These are phyloP conservation scores for Limnanthes douglasii DNA, from an alignment of 345 rosid species.

Conservation along the genomic window DNA sequence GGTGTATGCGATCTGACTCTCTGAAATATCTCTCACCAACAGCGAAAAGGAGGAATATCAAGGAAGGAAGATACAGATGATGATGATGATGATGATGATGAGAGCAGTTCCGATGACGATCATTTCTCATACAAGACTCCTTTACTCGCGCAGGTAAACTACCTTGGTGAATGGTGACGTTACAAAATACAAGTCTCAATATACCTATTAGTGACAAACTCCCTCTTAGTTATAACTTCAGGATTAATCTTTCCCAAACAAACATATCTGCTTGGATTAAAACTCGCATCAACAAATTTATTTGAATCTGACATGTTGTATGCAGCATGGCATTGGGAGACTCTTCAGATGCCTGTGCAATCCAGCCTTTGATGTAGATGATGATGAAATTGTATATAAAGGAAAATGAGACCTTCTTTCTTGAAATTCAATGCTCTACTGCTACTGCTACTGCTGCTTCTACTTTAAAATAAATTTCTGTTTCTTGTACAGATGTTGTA, in stretches of 20 bases:
- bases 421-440: no score
- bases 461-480: no score
- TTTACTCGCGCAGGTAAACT: conserved; percentile 71
- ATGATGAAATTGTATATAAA: conserved; percentile 78
- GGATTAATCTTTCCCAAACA: not conserved
- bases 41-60: conserved; percentile 39
- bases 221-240: not conserved
- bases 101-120: conserved; percentile 64
- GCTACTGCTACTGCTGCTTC: no score
- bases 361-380: conserved; percentile 93
- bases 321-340: conserved; percentile 93
- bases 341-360: conserved; percentile 94
- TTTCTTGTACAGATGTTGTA: no score
- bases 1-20: conserved; percentile 1
- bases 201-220: no score
- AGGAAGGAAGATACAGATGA: conserved; percentile 31
- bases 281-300: conserved; percentile 3
- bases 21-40: no score
- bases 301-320: not conserved
- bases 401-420: no score
- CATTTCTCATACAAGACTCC: conserved; percentile 71
- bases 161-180: no score
- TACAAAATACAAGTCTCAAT: no score
- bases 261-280: no score
- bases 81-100: conserved; percentile 49